A percentile compares a stretch with the other conserved stretches of the same genome.
Conservation (phyloP, 2,329 filamentous ascomycete species). For the Pseudogymnoascus sp. region DNA sequence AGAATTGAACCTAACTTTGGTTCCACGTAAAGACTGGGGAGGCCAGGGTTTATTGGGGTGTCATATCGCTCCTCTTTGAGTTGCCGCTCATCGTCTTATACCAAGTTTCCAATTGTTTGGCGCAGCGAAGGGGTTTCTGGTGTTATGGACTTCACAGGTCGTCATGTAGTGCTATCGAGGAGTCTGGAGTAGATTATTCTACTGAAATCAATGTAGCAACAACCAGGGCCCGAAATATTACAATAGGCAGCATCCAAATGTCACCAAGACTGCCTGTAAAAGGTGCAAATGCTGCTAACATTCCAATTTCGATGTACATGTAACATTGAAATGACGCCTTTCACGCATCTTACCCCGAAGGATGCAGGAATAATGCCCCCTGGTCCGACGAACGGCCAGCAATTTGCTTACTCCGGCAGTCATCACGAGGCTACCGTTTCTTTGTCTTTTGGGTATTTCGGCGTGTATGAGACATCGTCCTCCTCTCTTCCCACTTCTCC, state of each 20-base stretch:
- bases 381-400: too few species aligned
- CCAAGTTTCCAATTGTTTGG: background rate
- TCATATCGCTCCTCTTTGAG: conserved; percentile 72
- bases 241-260: background rate
- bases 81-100: background rate
- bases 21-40: conserved; percentile 75
- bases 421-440: background rate
- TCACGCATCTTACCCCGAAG: too few species aligned
- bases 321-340: too few species aligned
- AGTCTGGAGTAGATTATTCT: background rate
- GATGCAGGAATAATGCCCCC: too few species aligned
- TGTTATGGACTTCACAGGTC: background rate
- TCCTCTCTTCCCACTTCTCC: conserved; percentile 69
- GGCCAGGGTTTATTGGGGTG: conserved; percentile 84
- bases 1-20: conserved; percentile 63
- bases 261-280: background rate
- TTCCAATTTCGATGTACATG: too few species aligned
- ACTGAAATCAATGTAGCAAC: background rate
- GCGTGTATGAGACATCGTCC: conserved; percentile 1
- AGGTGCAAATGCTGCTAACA: background rate
- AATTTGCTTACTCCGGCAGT: background rate
- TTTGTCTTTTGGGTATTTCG: background rate
- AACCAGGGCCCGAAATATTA: background rate
- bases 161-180: background rate
- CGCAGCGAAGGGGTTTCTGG: background rate